phyloP scores from a whole-genome alignment of 2,329 filamentous ascomycete genomes.

The Cytospora mali region DNA sequence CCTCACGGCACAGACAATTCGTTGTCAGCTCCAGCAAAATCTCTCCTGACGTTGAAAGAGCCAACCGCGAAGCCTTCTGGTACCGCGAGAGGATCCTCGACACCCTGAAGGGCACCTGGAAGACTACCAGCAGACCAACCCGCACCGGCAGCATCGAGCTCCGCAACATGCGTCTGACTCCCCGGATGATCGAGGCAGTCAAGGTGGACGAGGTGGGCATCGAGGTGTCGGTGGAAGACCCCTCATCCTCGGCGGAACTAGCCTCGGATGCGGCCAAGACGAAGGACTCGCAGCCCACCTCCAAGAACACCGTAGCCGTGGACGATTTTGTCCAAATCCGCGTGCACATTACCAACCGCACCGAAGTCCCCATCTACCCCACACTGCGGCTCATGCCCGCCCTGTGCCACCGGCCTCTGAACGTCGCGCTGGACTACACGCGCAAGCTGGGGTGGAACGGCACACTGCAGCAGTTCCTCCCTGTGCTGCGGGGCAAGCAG shows the following conservation, averaged over 20 bases:
- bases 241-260: conserved; percentile 24
- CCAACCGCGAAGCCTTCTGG: conserved; percentile 85
- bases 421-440: conserved; percentile 77
- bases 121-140: conserved; percentile 51
- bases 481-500: conserved; percentile 60
- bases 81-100: conserved; percentile 81
- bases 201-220: conserved; percentile 79
- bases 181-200: conserved; percentile 81
- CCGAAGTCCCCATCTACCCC: conserved; percentile 65
- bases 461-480: conserved; percentile 74
- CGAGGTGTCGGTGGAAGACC: conserved; percentile 56
- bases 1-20: conserved; percentile 85
- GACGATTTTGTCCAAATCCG: conserved; percentile 71
- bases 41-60: conserved; percentile 76
- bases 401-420: conserved; percentile 71
- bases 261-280: conserved; percentile 28
- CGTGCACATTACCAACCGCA: conserved; percentile 76
- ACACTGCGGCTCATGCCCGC: conserved; percentile 77
- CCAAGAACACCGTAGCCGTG: conserved; percentile 39
- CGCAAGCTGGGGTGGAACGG: conserved; percentile 86
- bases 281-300: conserved; percentile 24
- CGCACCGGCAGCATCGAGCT: conserved; percentile 74
- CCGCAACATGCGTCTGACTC: conserved; percentile 70
- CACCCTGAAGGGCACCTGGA: conserved; percentile 72
- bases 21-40: conserved; percentile 82